Percentiles rank a stretch among this genome's conserved stretches.
Evolutionary conservation across 805 yeast genomes (phyloP).

Genomic region (Sugiyamaella lignohabitans): DNA sequence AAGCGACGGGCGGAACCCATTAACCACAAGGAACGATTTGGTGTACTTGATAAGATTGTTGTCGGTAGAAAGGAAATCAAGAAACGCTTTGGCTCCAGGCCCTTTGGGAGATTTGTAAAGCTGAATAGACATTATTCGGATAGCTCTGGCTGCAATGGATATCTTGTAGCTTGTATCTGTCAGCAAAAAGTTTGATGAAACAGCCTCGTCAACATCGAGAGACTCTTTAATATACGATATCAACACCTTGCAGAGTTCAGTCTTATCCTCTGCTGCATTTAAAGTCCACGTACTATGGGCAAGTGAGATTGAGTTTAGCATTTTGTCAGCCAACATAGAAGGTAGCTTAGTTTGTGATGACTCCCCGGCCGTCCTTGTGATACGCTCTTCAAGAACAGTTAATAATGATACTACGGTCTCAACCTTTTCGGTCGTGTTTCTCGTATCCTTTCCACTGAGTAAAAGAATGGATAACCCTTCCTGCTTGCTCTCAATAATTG

Average conservation of each 20-base stretch:
- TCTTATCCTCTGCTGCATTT: constrained; percentile 45
- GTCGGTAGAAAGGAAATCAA: constrained; percentile 23
- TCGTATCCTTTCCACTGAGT: constrained; percentile 29
- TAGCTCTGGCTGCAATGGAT: constrained; percentile 52
- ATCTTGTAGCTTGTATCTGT: constrained; percentile 1
- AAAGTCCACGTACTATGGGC: constrained; percentile 77
- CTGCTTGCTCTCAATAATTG: constrained; percentile 29
- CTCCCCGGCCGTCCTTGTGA: constrained; percentile 10
- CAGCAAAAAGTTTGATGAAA: background rate
- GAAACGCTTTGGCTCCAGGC: constrained; percentile 24
- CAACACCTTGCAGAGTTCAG: constrained; percentile 26
- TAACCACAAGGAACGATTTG: constrained; percentile 37
- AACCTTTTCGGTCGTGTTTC: constrained; percentile 4
- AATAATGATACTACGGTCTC: constrained; percentile 21
- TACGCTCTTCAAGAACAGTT: constrained; percentile 24
- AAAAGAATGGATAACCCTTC: constrained; percentile 35
- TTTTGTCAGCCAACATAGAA: constrained; percentile 39
- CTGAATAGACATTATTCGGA: constrained; percentile 69
- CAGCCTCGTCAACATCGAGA: background rate
- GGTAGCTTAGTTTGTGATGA: constrained; percentile 13
- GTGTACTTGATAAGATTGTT: constrained; percentile 20
- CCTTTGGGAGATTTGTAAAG: constrained; percentile 48
- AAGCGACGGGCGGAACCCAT: constrained; percentile 41
- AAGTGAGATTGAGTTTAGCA: constrained; percentile 64
- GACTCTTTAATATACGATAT: constrained; percentile 9